A percentile compares a stretch with the other conserved stretches of the same genome.
These are phyloP conservation scores for Amanita thiersii DNA, from an alignment of 768 basidiomycete species.

Conservation along the genomic window DNA sequence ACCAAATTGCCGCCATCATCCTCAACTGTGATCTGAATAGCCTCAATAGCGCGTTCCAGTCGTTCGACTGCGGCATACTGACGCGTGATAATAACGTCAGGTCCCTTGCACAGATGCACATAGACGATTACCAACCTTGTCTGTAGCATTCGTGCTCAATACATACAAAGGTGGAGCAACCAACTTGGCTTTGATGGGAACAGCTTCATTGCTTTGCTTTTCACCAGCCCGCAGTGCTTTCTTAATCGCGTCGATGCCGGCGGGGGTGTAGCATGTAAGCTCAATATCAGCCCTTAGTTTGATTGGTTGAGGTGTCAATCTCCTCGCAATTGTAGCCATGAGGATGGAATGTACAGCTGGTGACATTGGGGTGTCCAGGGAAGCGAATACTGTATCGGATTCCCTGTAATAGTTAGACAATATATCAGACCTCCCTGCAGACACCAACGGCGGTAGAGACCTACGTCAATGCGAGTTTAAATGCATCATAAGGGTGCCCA, in stretches of 20 bases:
- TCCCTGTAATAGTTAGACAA: slow-evolving; percentile 21
- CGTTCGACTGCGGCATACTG: slow-evolving; percentile 86
- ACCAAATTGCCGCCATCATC: slow-evolving; percentile 77
- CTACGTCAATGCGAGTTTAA: slow-evolving; percentile 92
- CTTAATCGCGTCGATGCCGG: slow-evolving; percentile 96
- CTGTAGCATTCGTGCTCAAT: slow-evolving; percentile 91
- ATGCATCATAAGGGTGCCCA: slow-evolving; percentile 95
- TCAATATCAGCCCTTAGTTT: slow-evolving; percentile 98
- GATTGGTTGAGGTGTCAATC: slow-evolving; percentile 96
- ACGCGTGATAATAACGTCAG: background rate
- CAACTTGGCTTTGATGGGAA: slow-evolving; percentile 95
- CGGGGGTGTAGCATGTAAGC: slow-evolving; percentile 90
- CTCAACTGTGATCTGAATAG: slow-evolving; percentile 80
- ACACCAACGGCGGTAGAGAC: slow-evolving; percentile 24
- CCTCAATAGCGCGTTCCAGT: slow-evolving; percentile 88
- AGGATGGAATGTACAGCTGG: slow-evolving; percentile 55
- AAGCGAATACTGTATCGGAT: slow-evolving; percentile 69
- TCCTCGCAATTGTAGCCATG: slow-evolving; percentile 80
- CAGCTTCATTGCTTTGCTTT: slow-evolving; percentile 75
- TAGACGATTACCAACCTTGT: slow-evolving; percentile 53
- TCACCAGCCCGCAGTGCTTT: slow-evolving; percentile 87
- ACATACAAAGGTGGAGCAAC: slow-evolving; percentile 97
- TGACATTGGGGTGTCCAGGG: slow-evolving; percentile 51
- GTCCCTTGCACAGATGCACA: background rate
- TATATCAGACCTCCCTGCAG: background rate